These are phyloP conservation scores for Nakaseomyces bracarensis DNA, from an alignment of 1,139 yeast species.

Conservation along the genomic window DNA sequence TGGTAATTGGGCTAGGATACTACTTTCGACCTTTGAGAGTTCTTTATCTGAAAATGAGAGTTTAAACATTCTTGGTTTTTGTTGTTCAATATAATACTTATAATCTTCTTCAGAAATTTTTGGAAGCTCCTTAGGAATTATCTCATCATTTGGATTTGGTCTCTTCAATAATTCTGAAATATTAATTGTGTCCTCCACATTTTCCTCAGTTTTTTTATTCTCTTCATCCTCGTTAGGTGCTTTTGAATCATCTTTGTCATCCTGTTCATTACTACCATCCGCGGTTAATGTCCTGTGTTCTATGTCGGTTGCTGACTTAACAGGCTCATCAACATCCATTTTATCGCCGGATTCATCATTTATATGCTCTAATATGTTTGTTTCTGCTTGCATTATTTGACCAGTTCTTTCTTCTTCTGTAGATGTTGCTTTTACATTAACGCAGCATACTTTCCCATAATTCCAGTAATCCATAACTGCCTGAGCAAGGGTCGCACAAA, in stretches of 20 bases:
- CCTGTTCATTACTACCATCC: too few species aligned
- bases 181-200: slow-evolving; percentile 28
- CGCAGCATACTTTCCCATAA: slow-evolving; percentile 61
- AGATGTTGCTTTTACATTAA: slow-evolving; percentile 32
- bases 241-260: slow-evolving; percentile 8
- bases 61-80: slow-evolving; percentile 37
- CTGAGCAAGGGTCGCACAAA: slow-evolving; percentile 61
- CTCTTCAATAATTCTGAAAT: slow-evolving; percentile 30
- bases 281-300: too few species aligned
- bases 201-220: slow-evolving; percentile 8
- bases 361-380: background rate
- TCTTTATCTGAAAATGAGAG: slow-evolving; percentile 45
- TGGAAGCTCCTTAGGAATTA: slow-evolving; percentile 29
- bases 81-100: slow-evolving; percentile 3
- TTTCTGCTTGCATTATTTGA: background rate
- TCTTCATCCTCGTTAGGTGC: slow-evolving; percentile 4
- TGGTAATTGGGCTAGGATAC: slow-evolving; percentile 49
- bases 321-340: slow-evolving; percentile 5
- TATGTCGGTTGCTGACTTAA: too few species aligned
- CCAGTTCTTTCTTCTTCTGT: background rate
- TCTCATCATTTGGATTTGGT: slow-evolving; percentile 32
- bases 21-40: slow-evolving; percentile 46
- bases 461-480: slow-evolving; percentile 73
- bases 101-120: slow-evolving; percentile 28
- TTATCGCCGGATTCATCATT: background rate